phyloP scores from a whole-genome alignment of 805 yeast species.

The Ogataea paraovalis region DNA sequence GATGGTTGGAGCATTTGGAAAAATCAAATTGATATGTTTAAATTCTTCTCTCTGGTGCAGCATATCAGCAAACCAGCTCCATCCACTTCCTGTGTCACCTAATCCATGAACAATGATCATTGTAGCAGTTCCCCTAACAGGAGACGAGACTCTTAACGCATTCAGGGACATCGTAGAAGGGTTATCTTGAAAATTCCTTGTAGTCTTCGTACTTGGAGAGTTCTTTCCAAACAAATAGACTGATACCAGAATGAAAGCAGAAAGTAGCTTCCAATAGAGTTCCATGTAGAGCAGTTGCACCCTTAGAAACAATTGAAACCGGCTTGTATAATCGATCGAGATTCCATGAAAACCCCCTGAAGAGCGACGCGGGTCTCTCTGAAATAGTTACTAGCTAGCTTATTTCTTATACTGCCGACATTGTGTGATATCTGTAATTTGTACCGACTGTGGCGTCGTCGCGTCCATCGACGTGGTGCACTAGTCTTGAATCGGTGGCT shows the following conservation, averaged over 20 bases:
- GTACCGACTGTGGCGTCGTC: too few relatives aligned
- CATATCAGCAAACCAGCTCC: constrained; percentile 75
- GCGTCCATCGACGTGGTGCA: too few relatives aligned
- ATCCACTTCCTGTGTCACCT: constrained; percentile 89
- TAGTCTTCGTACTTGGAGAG: background rate
- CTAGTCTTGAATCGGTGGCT: too few relatives aligned
- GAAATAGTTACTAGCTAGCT: too few relatives aligned
- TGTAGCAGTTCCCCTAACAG: constrained; percentile 50
- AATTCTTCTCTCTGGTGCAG: constrained; percentile 43
- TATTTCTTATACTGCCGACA: too few relatives aligned
- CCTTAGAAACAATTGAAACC: too few relatives aligned
- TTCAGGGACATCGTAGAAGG: constrained; percentile 14
- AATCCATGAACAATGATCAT: constrained; percentile 83
- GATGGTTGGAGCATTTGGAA: constrained; percentile 82
- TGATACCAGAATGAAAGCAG: background rate
- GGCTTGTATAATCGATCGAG: too few relatives aligned
- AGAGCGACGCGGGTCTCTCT: too few relatives aligned
- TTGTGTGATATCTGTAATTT: too few relatives aligned
- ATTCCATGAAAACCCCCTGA: too few relatives aligned
- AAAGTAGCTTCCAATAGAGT: background rate
- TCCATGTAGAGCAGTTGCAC: background rate
- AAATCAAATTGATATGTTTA: constrained; percentile 64
- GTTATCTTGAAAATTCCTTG: background rate
- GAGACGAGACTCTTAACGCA: constrained; percentile 38
- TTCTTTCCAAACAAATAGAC: background rate